Conservation (phyloP, 257 asterid genomes). For the Voacanga thouarsii region DNA sequence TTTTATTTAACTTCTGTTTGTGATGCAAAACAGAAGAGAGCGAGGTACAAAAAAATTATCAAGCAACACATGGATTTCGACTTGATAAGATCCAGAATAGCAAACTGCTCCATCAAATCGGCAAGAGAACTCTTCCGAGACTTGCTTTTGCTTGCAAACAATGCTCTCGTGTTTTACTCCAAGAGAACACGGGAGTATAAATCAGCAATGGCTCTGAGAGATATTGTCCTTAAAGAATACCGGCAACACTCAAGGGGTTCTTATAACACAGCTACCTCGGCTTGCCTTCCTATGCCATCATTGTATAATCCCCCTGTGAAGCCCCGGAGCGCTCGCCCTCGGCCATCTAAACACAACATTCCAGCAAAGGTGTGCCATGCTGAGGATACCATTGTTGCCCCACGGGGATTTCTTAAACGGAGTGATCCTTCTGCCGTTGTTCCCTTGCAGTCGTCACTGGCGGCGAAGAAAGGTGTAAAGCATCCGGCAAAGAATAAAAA, state of each 20-base stretch:
- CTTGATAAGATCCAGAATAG: slow-evolving; percentile 60
- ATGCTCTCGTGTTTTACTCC: slow-evolving; percentile 81
- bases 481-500: slow-evolving; percentile 27
- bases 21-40: slow-evolving; percentile 59
- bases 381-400: slow-evolving; percentile 11
- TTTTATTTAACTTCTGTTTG: background rate
- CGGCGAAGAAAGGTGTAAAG: slow-evolving; percentile 45
- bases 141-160: slow-evolving; percentile 71
- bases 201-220: slow-evolving; percentile 61
- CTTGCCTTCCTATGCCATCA: slow-evolving; percentile 33
- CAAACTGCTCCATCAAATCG: slow-evolving; percentile 40
- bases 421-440: slow-evolving; percentile 24
- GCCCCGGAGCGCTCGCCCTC: slow-evolving; percentile 75
- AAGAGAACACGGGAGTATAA: slow-evolving; percentile 79
- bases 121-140: slow-evolving; percentile 74
- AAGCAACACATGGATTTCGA: slow-evolving; percentile 71
- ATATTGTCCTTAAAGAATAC: slow-evolving; percentile 52
- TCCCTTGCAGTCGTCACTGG: slow-evolving; percentile 24
- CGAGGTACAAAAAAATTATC: slow-evolving; percentile 73
- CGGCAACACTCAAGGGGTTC: slow-evolving; percentile 39
- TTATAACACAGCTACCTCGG: slow-evolving; percentile 42
- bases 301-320: slow-evolving; percentile 67
- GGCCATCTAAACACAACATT: slow-evolving; percentile 35
- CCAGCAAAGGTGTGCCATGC: slow-evolving; percentile 24
- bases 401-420: slow-evolving; percentile 19